Evolutionary conservation across 148 eudicot genomes (phyloP).

Genomic region (Linanthus parryae): DNA sequence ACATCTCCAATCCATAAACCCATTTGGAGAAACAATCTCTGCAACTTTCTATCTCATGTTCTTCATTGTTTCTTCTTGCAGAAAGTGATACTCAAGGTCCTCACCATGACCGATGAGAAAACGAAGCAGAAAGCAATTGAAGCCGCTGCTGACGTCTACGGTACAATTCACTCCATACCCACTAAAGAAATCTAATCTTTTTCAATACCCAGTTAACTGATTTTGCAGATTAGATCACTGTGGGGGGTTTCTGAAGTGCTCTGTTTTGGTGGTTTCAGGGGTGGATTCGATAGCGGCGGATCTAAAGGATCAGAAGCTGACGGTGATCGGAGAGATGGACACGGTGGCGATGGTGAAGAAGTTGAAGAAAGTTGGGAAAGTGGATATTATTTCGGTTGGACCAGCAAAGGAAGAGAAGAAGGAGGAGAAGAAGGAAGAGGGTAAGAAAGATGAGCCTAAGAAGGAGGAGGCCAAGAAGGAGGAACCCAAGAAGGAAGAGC

Average conservation of each 20-base stretch:
- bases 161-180: background rate
- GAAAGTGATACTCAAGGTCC: slow-evolving; percentile 12
- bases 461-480: slow-evolving; percentile 8
- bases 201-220: background rate
- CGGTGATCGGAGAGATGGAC: slow-evolving; percentile 14
- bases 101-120: slow-evolving; percentile 17
- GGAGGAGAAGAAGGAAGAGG: background rate
- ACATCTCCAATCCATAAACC: too few species aligned
- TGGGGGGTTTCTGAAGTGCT: background rate
- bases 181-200: background rate
- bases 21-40: too few species aligned
- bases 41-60: too few species aligned
- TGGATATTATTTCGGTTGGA: slow-evolving; percentile 9
- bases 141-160: slow-evolving; percentile 9
- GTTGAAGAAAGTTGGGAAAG: slow-evolving; percentile 10
- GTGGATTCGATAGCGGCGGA: slow-evolving; percentile 14
- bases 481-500: slow-evolving; percentile 1
- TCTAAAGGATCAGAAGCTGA: slow-evolving; percentile 7
- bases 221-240: background rate
- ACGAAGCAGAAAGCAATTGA: slow-evolving; percentile 14
- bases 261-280: background rate
- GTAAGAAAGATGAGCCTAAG: slow-evolving; percentile 6
- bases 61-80: too few species aligned
- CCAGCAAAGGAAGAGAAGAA: slow-evolving; percentile 13
- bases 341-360: slow-evolving; percentile 10